phyloP scores from a whole-genome alignment of 2,329 filamentous ascomycete species.

The Ophiostoma sp. region DNA sequence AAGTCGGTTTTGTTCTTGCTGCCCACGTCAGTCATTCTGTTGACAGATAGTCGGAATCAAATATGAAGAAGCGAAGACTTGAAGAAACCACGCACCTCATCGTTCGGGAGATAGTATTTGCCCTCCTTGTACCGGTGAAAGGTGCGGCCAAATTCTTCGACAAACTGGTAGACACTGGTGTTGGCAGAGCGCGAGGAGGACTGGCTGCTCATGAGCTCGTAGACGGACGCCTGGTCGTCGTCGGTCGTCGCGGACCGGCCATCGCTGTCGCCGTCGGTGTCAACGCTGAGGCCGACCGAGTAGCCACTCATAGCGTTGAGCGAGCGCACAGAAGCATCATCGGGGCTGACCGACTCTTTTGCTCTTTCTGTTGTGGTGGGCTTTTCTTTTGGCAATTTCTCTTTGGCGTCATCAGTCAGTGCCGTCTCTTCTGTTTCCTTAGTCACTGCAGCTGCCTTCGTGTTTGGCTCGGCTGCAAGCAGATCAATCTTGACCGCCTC shows the following conservation, averaged over 20 bases:
- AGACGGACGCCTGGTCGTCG: constrained; percentile 20
- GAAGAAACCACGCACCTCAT: constrained; percentile 9
- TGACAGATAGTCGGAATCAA: too few species aligned
- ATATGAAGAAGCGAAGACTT: too few species aligned
- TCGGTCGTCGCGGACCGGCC: constrained; percentile 7
- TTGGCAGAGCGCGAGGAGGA: constrained; percentile 20
- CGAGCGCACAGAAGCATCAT: neutral
- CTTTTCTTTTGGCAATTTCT: neutral
- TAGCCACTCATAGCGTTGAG: constrained; percentile 22
- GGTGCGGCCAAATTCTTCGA: constrained; percentile 24
- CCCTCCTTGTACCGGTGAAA: constrained; percentile 24
- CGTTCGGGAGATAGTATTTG: constrained; percentile 24
- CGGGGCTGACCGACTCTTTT: neutral
- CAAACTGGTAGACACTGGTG: constrained; percentile 21
- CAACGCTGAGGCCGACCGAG: constrained; percentile 15
- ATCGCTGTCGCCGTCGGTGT: constrained; percentile 2
- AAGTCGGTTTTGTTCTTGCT: constrained; percentile 22
- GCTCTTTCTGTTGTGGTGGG: neutral
- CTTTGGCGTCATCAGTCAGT: neutral
- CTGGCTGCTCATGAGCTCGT: constrained; percentile 17
- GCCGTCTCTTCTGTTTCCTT: neutral
- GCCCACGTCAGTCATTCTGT: too few species aligned
- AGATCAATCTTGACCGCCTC: neutral
- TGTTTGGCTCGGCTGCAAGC: neutral
- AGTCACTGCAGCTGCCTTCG: neutral